Conservation (phyloP, 345 rosid genomes). For the Citrus trifoliata region DNA sequence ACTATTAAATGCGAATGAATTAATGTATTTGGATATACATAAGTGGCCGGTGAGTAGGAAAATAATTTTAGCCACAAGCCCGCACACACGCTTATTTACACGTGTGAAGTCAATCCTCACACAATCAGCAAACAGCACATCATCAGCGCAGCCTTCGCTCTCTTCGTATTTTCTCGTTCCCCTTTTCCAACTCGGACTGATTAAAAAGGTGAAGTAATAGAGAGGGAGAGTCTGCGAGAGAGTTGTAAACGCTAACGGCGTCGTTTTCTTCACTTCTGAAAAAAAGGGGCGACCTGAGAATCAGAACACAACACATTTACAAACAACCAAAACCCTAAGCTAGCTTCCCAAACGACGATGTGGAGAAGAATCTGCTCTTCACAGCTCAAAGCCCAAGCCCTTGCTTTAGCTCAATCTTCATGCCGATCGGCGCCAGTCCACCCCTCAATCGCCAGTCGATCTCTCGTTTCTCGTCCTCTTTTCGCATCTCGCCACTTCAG, state of each 20-base stretch:
- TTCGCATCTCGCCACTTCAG: constrained; percentile 43
- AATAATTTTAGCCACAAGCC: neutral
- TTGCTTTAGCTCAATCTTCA: constrained; percentile 21
- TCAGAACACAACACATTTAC: neutral
- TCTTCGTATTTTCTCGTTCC: neutral
- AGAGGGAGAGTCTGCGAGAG: neutral
- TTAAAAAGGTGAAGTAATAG: neutral
- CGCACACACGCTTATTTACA: neutral
- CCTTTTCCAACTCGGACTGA: neutral
- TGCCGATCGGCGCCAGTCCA: constrained; percentile 30
- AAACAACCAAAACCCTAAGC: neutral
- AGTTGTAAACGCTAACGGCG: constrained; percentile 1
- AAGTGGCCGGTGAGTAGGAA: no score
- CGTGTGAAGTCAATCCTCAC: constrained; percentile 11
- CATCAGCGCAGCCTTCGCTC: neutral
- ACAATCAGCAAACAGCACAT: neutral
- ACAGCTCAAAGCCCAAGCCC: constrained; percentile 70
- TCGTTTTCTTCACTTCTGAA: neutral
- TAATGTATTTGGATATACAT: neutral
- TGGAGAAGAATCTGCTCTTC: constrained; percentile 74
- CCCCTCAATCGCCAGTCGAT: constrained; percentile 24
- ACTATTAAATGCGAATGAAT: no score
- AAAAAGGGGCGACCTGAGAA: constrained; percentile 38
- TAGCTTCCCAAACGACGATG: constrained; percentile 30
- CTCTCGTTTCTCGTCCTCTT: constrained; percentile 36